Percentiles rank a stretch among this genome's conserved stretches.
Conservation (phyloP, 192 early-diverging fungal species). For the Lunasporangiospora selenospora region DNA sequence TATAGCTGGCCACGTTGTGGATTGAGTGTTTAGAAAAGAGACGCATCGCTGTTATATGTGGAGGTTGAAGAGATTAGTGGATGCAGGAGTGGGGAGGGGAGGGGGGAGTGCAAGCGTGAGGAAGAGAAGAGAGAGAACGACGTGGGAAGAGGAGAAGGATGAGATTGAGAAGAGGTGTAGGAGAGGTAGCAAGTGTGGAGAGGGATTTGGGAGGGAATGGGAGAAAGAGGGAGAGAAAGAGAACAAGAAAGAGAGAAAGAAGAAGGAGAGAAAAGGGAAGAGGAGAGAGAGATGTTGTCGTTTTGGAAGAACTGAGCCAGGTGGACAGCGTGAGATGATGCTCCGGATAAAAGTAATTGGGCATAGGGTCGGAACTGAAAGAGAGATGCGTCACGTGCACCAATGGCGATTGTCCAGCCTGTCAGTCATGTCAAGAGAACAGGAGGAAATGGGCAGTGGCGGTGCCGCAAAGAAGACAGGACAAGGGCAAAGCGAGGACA, state of each 20-base stretch:
- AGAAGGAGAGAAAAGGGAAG: neutral
- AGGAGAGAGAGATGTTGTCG: neutral
- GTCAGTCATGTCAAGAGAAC: no score
- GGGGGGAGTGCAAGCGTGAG: neutral
- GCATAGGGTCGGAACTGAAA: no score
- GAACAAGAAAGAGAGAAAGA: neutral
- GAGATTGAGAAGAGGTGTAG: no score
- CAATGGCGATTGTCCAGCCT: no score
- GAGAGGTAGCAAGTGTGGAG: neutral
- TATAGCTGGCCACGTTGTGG: neutral
- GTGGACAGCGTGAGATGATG: no score
- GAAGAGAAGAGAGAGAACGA: neutral
- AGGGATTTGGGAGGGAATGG: neutral
- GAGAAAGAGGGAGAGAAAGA: neutral
- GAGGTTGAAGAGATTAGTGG: neutral
- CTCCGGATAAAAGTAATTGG: no score
- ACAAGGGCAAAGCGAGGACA: no score
- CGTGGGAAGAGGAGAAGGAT: neutral
- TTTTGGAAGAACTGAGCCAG: no score
- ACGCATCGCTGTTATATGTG: constrained; percentile 11
- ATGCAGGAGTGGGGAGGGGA: neutral
- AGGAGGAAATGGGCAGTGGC: no score
- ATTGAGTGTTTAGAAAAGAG: constrained; percentile 13
- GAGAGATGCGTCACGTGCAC: no score
- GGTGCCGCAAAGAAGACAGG: no score